These are phyloP conservation scores for Fragaria nilgerrensis DNA, from an alignment of 306 rosid genomes.

Conservation along the genomic window DNA sequence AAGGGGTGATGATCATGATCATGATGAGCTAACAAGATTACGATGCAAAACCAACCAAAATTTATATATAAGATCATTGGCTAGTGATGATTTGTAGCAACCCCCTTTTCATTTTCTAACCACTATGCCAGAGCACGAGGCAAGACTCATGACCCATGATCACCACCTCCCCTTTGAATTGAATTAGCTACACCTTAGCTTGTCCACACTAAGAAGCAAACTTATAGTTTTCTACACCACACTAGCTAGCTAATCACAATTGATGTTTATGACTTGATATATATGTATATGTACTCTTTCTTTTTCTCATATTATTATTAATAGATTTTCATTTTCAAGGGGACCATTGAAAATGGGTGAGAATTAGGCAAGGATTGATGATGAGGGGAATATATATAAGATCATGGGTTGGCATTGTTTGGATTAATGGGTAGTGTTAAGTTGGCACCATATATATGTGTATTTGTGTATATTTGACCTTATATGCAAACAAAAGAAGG, in stretches of 20 bases:
- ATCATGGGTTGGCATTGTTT: slow-evolving; percentile 45
- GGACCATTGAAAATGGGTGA: slow-evolving; percentile 42
- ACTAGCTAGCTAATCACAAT: slow-evolving; percentile 22
- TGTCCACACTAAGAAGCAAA: slow-evolving; percentile 50
- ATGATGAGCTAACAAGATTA: slow-evolving; percentile 37
- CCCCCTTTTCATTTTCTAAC: slow-evolving; percentile 35
- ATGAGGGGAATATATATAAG: slow-evolving; percentile 29
- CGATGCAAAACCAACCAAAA: slow-evolving; percentile 46
- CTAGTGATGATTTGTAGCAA: slow-evolving; percentile 18
- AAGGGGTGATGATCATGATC: slow-evolving; percentile 12
- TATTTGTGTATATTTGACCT: slow-evolving; percentile 22
- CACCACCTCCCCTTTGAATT: slow-evolving; percentile 22
- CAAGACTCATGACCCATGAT: slow-evolving; percentile 35
- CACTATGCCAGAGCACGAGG: slow-evolving; percentile 36
- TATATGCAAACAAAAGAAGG: slow-evolving; percentile 49
- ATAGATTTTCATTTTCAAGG: slow-evolving; percentile 30
- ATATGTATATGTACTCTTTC: slow-evolving; percentile 9
- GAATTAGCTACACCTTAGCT: background rate
- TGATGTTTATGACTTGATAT: background rate
- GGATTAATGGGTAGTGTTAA: slow-evolving; percentile 29
- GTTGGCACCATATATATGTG: slow-evolving; percentile 35
- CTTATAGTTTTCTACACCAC: slow-evolving; percentile 6
- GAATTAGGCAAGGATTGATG: slow-evolving; percentile 32
- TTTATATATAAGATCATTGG: slow-evolving; percentile 6
- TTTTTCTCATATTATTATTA: slow-evolving; percentile 4